Percentiles rank a stretch among this genome's conserved stretches.
phyloP scores from a whole-genome alignment of 2,329 filamentous ascomycete species.

The Hypoxylon sp. region DNA sequence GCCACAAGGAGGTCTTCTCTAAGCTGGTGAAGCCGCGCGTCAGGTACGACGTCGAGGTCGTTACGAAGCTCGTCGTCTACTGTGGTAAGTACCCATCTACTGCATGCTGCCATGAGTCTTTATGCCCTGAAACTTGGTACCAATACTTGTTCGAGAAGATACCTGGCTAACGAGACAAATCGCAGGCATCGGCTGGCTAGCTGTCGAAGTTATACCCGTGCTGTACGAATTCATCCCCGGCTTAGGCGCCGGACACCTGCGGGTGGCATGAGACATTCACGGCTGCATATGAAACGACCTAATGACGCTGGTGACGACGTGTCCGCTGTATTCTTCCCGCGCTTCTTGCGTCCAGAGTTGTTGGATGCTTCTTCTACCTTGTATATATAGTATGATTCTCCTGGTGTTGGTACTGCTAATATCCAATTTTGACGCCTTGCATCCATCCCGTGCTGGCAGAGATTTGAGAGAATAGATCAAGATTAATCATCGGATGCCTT shows the following conservation, averaged over 20 bases:
- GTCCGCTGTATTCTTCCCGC: not conserved
- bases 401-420: constrained; percentile 8
- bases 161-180: not conserved
- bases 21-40: constrained; percentile 85
- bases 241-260: constrained; percentile 46
- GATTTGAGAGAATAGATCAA: not conserved
- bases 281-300: not conserved
- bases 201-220: constrained; percentile 54
- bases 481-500: not conserved
- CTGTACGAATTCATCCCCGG: constrained; percentile 52
- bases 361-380: constrained; percentile 9
- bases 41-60: constrained; percentile 96
- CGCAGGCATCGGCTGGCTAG: constrained; percentile 45
- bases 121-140: not conserved
- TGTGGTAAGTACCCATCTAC: constrained; percentile 67
- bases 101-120: not conserved
- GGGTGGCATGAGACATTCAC: constrained; percentile 30
- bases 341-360: not conserved
- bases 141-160: not conserved
- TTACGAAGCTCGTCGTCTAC: constrained; percentile 96
- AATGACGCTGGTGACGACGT: constrained; percentile 5
- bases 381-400: constrained; percentile 12
- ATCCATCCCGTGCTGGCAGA: not conserved
- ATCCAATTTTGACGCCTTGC: not conserved
- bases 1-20: constrained; percentile 83